A percentile compares a stretch with the other conserved stretches of the same genome.
These are phyloP conservation scores for Geotrichum reessii DNA, from an alignment of 1,139 yeast genomes.

Conservation along the genomic window DNA sequence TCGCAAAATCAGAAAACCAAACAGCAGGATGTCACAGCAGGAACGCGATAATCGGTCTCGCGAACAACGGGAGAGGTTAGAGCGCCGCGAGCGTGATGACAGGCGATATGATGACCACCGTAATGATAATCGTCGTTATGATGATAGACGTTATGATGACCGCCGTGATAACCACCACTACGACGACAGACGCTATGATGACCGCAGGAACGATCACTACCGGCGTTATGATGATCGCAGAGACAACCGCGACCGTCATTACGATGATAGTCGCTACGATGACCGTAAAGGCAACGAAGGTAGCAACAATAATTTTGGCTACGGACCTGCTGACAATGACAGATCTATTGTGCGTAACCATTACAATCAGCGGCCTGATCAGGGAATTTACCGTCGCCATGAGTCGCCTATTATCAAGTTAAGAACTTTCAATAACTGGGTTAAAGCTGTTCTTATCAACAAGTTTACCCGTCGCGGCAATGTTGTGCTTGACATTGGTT, in stretches of 20 bases:
- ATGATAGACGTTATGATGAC: background rate
- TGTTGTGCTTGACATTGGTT: conserved; percentile 77
- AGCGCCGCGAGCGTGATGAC: conserved; percentile 19
- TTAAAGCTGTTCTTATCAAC: conserved; percentile 79
- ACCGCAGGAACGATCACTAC: background rate
- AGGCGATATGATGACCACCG: conserved; percentile 8
- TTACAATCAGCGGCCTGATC: conserved; percentile 77
- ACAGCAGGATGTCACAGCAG: conserved; percentile 23
- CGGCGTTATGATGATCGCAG: background rate
- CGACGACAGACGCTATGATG: background rate
- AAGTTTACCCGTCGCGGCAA: conserved; percentile 47
- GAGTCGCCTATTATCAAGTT: conserved; percentile 80
- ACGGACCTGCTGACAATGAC: conserved; percentile 26
- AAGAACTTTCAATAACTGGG: conserved; percentile 84
- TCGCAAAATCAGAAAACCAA: conserved; percentile 26
- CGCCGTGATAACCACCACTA: background rate
- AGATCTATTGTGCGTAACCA: conserved; percentile 65
- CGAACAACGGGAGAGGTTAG: conserved; percentile 24
- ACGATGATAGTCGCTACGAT: background rate
- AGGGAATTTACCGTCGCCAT: conserved; percentile 59
- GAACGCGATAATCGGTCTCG: conserved; percentile 26
- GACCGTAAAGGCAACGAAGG: conserved; percentile 10
- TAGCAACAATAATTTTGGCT: conserved; percentile 24
- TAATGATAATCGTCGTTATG: background rate
- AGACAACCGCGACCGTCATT: too few relatives aligned